Evolutionary conservation across 2,329 filamentous ascomycete species (phyloP), one percentile per base, ranked within the genome.

Genomic region (Ophiostoma australiae): DNA sequence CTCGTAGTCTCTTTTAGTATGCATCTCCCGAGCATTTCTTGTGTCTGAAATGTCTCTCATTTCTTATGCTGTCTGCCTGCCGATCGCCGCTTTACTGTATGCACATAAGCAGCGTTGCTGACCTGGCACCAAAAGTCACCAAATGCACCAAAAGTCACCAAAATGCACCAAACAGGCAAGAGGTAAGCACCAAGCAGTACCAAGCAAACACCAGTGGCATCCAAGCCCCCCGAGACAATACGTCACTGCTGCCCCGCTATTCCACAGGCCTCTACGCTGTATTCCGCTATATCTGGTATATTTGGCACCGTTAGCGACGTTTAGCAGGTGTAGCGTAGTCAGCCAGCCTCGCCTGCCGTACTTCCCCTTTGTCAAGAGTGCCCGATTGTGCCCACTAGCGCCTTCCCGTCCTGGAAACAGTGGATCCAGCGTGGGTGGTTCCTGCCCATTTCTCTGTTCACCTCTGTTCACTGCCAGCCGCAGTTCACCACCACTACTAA

Each of bases 171-270:
- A 15, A 61, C 23, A 61, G n/a, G 27, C 11, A 15, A 61, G 13
- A 27, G 55, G 13, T 23, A 33, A 33, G 8, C n/a, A 61, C n/a
- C 23, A 63, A 35, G 27, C 20, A 63, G 13, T 11, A 11, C 27
- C 27, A 65, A 31, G 31, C 58, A n/a, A 35, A 11, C 15, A 63
- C 48, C 67, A 69, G 6, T 48, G 23, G 52, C 52, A 15, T 5
- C 61, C 15, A 17, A 39, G 27, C 20, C 63, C 35, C 13, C 37
- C 37, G 11, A 61, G 20, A 58, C 66, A 71, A 72, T 73, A 73
- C 72, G 72, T 73, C 71, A 73, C 72, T 72, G 70, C 72, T 72
- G 70, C 72, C 72, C 71, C 72, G 71, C 72, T 68, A 31, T 35
- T n/a, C 37, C 37, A 44, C 61, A 44, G 15, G n/a, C 35, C 11